These are phyloP conservation scores for Macrophomina pseudophaseolina DNA, from an alignment of 2,329 filamentous ascomycete species.

Conservation along the genomic window DNA sequence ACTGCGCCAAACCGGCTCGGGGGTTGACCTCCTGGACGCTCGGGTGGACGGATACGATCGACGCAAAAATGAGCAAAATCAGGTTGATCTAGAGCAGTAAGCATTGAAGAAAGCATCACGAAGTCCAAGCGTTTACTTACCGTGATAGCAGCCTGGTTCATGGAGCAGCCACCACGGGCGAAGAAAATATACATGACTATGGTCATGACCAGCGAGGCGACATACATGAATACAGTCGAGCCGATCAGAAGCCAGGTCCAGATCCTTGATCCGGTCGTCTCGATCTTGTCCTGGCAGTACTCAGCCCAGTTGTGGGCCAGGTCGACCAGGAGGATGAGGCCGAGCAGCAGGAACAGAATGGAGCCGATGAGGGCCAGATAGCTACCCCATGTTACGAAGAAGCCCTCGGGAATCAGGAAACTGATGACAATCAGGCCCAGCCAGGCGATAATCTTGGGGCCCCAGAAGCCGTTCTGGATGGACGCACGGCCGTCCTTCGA, in stretches of 20 bases:
- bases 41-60: slow-evolving; percentile 86
- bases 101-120: slow-evolving; percentile 21
- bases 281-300: slow-evolving; percentile 91
- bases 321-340: slow-evolving; percentile 89
- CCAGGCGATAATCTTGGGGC: slow-evolving; percentile 92
- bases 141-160: slow-evolving; percentile 91
- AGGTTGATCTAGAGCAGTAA: slow-evolving; percentile 69
- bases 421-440: slow-evolving; percentile 83
- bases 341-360: slow-evolving; percentile 91
- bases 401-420: slow-evolving; percentile 92
- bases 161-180: slow-evolving; percentile 76
- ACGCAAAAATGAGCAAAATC: slow-evolving; percentile 79
- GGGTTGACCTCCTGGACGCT: slow-evolving; percentile 89
- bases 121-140: slow-evolving; percentile 58
- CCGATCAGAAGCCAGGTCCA: slow-evolving; percentile 91
- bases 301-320: slow-evolving; percentile 97
- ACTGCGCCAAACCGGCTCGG: slow-evolving; percentile 93
- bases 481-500: slow-evolving; percentile 86
- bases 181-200: slow-evolving; percentile 98
- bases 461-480: slow-evolving; percentile 99
- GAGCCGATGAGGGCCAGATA: slow-evolving; percentile 88
- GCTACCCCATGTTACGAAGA: slow-evolving; percentile 96
- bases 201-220: slow-evolving; percentile 89
- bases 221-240: slow-evolving; percentile 91
- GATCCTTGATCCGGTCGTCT: slow-evolving; percentile 79